A percentile compares a stretch with the other conserved stretches of the same genome.
Conservation (phyloP, 2,329 filamentous ascomycete genomes). For the Nigrograna mackinnonii region DNA sequence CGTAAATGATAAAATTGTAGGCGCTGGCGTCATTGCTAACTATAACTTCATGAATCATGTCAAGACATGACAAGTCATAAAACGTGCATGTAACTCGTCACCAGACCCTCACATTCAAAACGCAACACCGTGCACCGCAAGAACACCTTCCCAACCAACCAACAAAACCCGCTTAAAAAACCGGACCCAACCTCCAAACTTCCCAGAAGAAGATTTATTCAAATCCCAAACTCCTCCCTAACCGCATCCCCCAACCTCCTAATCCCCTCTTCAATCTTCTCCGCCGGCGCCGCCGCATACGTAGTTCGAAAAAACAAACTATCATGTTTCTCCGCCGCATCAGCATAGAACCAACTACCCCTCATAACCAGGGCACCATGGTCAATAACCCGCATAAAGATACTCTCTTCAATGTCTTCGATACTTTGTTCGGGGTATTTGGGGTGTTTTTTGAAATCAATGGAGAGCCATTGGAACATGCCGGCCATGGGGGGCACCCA, state of each 20-base stretch:
- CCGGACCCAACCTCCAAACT: constrained; percentile 40
- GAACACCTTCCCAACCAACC: too few species aligned
- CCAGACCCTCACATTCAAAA: too few species aligned
- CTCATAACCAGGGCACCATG: constrained; percentile 79
- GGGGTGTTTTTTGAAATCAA: constrained; percentile 71
- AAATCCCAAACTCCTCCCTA: constrained; percentile 62
- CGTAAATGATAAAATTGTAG: too few species aligned
- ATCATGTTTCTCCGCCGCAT: constrained; percentile 60
- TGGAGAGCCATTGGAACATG: constrained; percentile 89
- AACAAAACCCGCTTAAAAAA: too few species aligned
- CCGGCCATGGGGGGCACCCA: constrained; percentile 83
- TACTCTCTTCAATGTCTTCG: constrained; percentile 76
- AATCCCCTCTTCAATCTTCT: constrained; percentile 55
- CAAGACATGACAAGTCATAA: too few species aligned
- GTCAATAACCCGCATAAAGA: constrained; percentile 77
- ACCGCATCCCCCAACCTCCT: constrained; percentile 74
- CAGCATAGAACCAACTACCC: constrained; percentile 90
- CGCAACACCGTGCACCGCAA: too few species aligned
- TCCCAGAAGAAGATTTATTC: too few species aligned
- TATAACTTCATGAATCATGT: too few species aligned
- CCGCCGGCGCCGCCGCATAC: constrained; percentile 73
- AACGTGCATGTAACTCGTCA: too few species aligned
- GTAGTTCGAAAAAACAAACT: constrained; percentile 89
- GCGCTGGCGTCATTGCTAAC: too few species aligned
- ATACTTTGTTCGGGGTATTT: constrained; percentile 54